Base-by-base conservation (phyloP, 495 filamentous ascomycete species). In the Tetracladium setigerum region DNA sequence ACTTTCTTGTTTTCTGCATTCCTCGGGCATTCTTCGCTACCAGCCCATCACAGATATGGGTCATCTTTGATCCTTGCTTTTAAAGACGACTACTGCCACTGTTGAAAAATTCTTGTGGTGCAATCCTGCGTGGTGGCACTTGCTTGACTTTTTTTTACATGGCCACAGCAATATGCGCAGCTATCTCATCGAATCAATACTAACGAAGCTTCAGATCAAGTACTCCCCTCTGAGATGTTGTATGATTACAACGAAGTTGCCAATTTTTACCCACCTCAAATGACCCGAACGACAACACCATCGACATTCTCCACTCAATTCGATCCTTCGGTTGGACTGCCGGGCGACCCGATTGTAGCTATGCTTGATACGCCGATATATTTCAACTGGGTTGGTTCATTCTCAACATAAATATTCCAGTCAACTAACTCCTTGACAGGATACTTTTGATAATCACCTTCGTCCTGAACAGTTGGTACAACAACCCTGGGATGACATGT, bases 321-420 rank as follows among this genome's bases (percentile, higher is more conserved):
- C 17, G 54, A 62, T 41, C 45, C 7, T 33, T 54, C 15, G 52
- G 7, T 58, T 15, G 50, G 54, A 30, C 32, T 54, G 12, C 57
- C 60, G 35, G 41, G 33, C 18, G 46, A 55, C 18, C 54, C 58
- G 17, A 46, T 67, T 10, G 64, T 60, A 14, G 51, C 34, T 13
- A 54, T 67, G 27, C 40, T 67, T 19, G 59, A 57, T 33, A 49
- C 56, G 27, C 49, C 56, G 3, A 56, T 41, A 31, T 47, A 56
- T 30, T 49, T 64, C 18, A 67, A 73, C 49, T 73, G 68, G 69
- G 69, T 69, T 55, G 31, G 62, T 36, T 31, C 14, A 38, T 30
- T 2, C 34, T 13, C 17, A n/a, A 39, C 48, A 11, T 32, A 7
- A 35, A 24, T n/a, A 30, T 27, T 3, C 34, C 35, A 4, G 19